Evolutionary conservation across 805 yeast species (phyloP), one percentile per base, ranked within the genome.

Genomic region (Ogataea trehalophila): DNA sequence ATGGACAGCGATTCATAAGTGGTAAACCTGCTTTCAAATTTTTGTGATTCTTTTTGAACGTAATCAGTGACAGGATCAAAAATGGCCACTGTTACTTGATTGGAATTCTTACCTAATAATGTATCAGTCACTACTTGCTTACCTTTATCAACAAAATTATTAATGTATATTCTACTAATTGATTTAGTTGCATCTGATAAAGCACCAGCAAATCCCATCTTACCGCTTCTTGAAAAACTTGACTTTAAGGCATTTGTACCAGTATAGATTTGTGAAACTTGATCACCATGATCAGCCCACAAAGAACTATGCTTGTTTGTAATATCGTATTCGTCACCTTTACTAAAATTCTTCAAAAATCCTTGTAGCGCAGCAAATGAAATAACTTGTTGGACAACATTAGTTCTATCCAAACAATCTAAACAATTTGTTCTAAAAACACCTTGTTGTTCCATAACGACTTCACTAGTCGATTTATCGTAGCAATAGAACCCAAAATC

Each of bases 281-380:
- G 96, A 66, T 94, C 99, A 47, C 99, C 99, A 65, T 94, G 94
- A 65, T 94, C 97, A 1, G 99, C 99, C 99, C 99, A 94, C 17
- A 94, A 69, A 6, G 87, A 78, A 55, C 91, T 87, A 55, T 91
- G 96, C 46, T 83, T 83, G n/a, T 73, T 67, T 62, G 82, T 75
- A 23, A 87, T 69, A 17, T 83, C 92, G 22, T 77, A 49, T 18
- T 39, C 35, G 39, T 54, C 57, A 5, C 65, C 55, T 9, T 59
- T 52, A 37, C 68, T 57, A 42, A 72, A 54, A 33, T 67, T 66
- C 43, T 70, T 71, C 31, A 79, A 51, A 52, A 81, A 77, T 8
- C 73, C 67, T 48, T 84, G 80, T 39, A 94, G 67, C 3, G 90
- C 87, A 45, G 80, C 79, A 46, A 78, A 75, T 4, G 96, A 87